Base-by-base conservation (phyloP, 179 eudicot species). In the Beta lomatogona region DNA sequence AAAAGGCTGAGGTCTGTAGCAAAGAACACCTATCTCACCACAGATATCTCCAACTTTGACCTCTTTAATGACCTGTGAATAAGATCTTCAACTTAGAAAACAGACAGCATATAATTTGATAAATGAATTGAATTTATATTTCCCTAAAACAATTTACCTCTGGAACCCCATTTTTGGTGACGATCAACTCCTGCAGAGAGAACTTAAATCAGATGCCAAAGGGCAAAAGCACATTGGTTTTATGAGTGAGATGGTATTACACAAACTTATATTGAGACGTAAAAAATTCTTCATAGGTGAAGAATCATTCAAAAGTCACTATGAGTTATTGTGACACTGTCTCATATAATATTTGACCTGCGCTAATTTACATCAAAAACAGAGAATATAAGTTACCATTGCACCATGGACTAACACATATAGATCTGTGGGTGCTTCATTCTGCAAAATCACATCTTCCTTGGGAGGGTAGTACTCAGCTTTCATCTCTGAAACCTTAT, bases 21-120 rank as follows among this genome's bases (percentile, higher is more conserved):
- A 94, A 68, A 94, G 93, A 72, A 93, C 98, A 60, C 96, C 96
- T 77, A 94, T 92, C 87, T 94, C 98, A 8, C 98, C 97, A 79
- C 90, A 92, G 7, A 89, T 79, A n/a, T 88, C 94, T 77, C 97
- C 98, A 1, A 86, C 48, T 75, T 82, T 88, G 5, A 89, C 91
- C 82, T 87, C 89, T 79, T 87, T 90, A 72, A 92, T 81, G 77
- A 82, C 83, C 97, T 92, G 82, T 60, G 0, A 22, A 79, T 19
- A 14, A 46, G 7, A 44, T 9, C 57, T 45, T 21, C 67, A 45
- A 10, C 31, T 44, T 8, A 44, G 0, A 45, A 15, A 4, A 44
- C 6, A 6, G 12, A 2, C 2, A 4, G 19, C 41, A 36, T 36
- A 36, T 3, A 36, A 36, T 36, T 36, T 36, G 41, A 3, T 36